Conservation (phyloP, 2,329 filamentous ascomycete genomes). For the Fusarium praegraminearum region DNA sequence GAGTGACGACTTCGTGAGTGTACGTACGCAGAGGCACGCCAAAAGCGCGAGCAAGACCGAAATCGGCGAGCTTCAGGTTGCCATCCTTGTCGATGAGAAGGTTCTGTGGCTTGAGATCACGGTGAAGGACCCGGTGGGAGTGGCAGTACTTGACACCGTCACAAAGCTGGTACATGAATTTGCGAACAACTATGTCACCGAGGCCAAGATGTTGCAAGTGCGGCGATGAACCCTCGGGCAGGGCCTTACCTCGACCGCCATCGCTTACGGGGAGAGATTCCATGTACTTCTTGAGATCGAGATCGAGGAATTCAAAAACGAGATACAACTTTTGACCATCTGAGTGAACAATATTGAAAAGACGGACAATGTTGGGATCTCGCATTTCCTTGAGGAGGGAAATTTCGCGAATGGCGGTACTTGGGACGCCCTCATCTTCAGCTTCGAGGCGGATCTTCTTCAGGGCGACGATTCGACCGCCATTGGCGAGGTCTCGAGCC, state of each 20-base stretch:
- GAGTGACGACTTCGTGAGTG: constrained; percentile 93
- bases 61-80: constrained; percentile 91
- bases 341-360: constrained; percentile 93
- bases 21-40: constrained; percentile 92
- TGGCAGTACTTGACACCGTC: constrained; percentile 90
- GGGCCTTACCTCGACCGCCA: constrained; percentile 84
- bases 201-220: constrained; percentile 76
- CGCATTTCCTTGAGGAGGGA: constrained; percentile 95
- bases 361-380: constrained; percentile 87
- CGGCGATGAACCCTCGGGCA: constrained; percentile 80
- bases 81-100: constrained; percentile 86
- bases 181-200: constrained; percentile 85
- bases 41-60: constrained; percentile 89
- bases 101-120: constrained; percentile 92
- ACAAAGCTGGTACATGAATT: constrained; percentile 91
- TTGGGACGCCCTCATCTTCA: constrained; percentile 93
- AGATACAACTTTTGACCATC: constrained; percentile 96
- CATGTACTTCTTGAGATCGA: constrained; percentile 97
- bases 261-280: constrained; percentile 86
- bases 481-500: constrained; percentile 84
- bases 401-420: constrained; percentile 93
- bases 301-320: constrained; percentile 90
- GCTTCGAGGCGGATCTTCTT: constrained; percentile 97
- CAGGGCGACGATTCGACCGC: constrained; percentile 87
- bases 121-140: constrained; percentile 86